phyloP scores from a whole-genome alignment of 495 filamentous ascomycete genomes.

The Penicillium argentinense region DNA sequence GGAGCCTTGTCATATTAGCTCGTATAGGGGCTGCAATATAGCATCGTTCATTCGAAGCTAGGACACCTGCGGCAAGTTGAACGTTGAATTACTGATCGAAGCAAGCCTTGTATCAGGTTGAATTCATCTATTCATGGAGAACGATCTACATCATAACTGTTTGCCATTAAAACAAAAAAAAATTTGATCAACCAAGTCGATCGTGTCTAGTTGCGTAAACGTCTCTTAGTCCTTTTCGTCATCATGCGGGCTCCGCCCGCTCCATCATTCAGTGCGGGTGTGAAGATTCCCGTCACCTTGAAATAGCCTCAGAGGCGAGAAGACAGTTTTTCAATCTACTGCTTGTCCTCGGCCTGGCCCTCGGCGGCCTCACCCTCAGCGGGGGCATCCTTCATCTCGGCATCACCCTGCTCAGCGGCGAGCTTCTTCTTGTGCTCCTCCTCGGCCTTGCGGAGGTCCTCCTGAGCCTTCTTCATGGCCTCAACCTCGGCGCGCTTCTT shows the following conservation, averaged over 20 bases:
- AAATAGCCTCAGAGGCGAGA: not conserved
- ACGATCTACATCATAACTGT: conserved; percentile 32
- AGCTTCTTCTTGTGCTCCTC: conserved; percentile 41
- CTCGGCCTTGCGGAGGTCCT: conserved; percentile 51
- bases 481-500: conserved; percentile 77
- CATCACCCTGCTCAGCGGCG: conserved; percentile 43
- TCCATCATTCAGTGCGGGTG: conserved; percentile 1
- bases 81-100: no score
- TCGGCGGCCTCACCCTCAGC: conserved; percentile 39
- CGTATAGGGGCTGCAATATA: no score
- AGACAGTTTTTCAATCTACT: conserved; percentile 27
- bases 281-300: not conserved
- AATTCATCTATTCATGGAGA: conserved; percentile 31
- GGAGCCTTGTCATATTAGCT: no score
- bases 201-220: conserved; percentile 28
- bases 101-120: no score
- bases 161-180: conserved; percentile 24
- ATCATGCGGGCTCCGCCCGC: conserved; percentile 16
- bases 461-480: conserved; percentile 55
- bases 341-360: conserved; percentile 45
- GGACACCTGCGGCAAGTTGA: no score
- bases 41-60: no score
- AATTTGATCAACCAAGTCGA: conserved; percentile 15
- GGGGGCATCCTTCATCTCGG: conserved; percentile 58
- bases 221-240: conserved; percentile 32